These are phyloP conservation scores for Caryopteris hybrid DNA, from an alignment of 305 asterid genomes.

Conservation along the genomic window DNA sequence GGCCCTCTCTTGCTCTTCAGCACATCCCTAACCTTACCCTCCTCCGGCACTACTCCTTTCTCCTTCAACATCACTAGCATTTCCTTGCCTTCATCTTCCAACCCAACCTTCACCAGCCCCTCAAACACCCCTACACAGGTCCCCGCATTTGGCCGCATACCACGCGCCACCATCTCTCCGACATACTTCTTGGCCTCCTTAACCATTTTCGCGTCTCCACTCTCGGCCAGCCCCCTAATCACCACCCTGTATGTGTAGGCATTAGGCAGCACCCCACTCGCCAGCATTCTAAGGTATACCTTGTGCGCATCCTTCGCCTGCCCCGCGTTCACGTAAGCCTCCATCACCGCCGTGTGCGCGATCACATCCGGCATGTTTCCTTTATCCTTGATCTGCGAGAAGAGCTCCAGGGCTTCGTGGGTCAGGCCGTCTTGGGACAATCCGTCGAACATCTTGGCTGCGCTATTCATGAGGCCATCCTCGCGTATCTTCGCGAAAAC, in stretches of 20 bases:
- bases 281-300: slow-evolving; percentile 67
- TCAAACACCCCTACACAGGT: slow-evolving; percentile 45
- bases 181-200: slow-evolving; percentile 52
- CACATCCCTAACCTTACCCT: slow-evolving; percentile 43
- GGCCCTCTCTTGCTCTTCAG: slow-evolving; percentile 49
- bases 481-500: slow-evolving; percentile 61
- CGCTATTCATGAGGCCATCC: slow-evolving; percentile 62
- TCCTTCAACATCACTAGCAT: slow-evolving; percentile 65
- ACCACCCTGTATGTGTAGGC: slow-evolving; percentile 61
- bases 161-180: slow-evolving; percentile 67
- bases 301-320: slow-evolving; percentile 64
- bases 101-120: slow-evolving; percentile 47
- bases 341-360: slow-evolving; percentile 86
- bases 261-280: slow-evolving; percentile 66
- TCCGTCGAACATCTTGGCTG: slow-evolving; percentile 97
- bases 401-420: slow-evolving; percentile 77
- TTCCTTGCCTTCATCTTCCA: slow-evolving; percentile 48
- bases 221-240: slow-evolving; percentile 45
- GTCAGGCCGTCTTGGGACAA: slow-evolving; percentile 85
- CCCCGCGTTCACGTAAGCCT: slow-evolving; percentile 71
- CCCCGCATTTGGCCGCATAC: slow-evolving; percentile 57
- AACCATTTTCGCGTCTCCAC: slow-evolving; percentile 55
- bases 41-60: slow-evolving; percentile 51
- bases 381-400: slow-evolving; percentile 66
- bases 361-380: slow-evolving; percentile 79